Base-by-base conservation (phyloP, 2,329 filamentous ascomycete genomes). In the Daldinia sp. region DNA sequence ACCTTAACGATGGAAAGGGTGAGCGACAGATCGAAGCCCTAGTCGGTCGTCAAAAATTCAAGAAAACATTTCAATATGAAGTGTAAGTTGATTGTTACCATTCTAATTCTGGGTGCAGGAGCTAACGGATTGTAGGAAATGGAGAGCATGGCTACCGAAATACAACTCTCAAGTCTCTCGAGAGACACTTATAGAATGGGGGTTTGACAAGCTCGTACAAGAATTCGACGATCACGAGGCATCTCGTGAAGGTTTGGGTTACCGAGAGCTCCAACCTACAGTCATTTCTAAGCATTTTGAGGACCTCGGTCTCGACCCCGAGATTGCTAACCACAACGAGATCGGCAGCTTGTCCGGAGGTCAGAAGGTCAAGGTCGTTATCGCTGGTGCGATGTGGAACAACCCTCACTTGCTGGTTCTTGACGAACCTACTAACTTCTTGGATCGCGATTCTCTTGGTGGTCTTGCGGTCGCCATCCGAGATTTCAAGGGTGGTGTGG, bases 181-280 rank as follows among this genome's bases (percentile, higher is more conserved):
- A 51, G 95, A 99, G 80, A 99, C 94, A 0, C 85, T 99, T 19
- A 76, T 90, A 8, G 89, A 94, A 60, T 87, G 90, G 60, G 95
- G 95, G 19, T 99, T 96, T 82, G 84, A 86, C 80, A 99, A 99
- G 83, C 83, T 98, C 66, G 86, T 99, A 41, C 95, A 99, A 76
- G 95, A 99, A 78, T 99, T 98, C 68, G 96, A 99, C 74, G 95
- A 99, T 77, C 94, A 98, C 81, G 95, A 99, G 81, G 92, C 95
- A 13, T 97, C 94, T n/a, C 92, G 95, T 74, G 95, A 99, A 80
- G 95, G 95, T 86, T 89, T 99, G 34, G 94, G 95, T 69, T 99
- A 95, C 86, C 92, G 95, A 76, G 87, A 94, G 72, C 87, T 99
- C 58, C 93, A 96, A 76, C 94, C 94, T 49, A 92, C 94, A 73